Evolutionary conservation across 495 filamentous ascomycete species (phyloP).

Genomic region (Trichoderma orchidacearum): DNA sequence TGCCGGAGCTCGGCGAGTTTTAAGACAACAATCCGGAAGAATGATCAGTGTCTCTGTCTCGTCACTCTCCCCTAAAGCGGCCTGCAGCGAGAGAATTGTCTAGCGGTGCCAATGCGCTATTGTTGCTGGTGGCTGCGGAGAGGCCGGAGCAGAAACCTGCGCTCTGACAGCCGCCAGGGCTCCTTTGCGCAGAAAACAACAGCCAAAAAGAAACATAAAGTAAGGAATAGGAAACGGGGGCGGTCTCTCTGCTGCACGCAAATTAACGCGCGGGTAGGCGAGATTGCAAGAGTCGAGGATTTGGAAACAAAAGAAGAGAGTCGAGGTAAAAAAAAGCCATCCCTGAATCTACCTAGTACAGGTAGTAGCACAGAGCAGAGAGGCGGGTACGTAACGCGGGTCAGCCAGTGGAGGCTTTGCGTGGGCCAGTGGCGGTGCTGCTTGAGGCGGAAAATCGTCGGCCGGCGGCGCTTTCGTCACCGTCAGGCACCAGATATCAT

Average conservation of each 20-base stretch:
- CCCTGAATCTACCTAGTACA: no score
- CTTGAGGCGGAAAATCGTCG: not conserved
- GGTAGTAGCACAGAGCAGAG: no score
- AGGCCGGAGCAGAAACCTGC: not conserved
- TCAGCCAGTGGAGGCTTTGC: not conserved
- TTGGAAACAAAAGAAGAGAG: not conserved
- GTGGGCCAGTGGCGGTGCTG: not conserved
- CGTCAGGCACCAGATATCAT: constrained; percentile 1
- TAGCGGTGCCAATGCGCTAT: no score
- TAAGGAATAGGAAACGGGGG: not conserved
- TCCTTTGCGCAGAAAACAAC: no score
- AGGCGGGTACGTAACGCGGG: not conserved
- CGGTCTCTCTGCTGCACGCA: not conserved
- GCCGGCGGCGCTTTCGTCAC: constrained; percentile 1
- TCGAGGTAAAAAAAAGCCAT: no score
- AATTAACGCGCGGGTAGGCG: not conserved
- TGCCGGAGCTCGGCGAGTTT: no score
- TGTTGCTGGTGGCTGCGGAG: not conserved
- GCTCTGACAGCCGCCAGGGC: not conserved
- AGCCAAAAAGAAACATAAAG: not conserved
- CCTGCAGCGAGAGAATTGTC: no score
- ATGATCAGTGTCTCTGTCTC: no score
- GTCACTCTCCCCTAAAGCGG: no score
- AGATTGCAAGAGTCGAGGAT: not conserved
- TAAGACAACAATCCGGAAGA: no score